A percentile compares a stretch with the other conserved stretches of the same genome.
phyloP scores from a whole-genome alignment of 164 flowering plant genomes.

The Hamamelis virginiana region DNA sequence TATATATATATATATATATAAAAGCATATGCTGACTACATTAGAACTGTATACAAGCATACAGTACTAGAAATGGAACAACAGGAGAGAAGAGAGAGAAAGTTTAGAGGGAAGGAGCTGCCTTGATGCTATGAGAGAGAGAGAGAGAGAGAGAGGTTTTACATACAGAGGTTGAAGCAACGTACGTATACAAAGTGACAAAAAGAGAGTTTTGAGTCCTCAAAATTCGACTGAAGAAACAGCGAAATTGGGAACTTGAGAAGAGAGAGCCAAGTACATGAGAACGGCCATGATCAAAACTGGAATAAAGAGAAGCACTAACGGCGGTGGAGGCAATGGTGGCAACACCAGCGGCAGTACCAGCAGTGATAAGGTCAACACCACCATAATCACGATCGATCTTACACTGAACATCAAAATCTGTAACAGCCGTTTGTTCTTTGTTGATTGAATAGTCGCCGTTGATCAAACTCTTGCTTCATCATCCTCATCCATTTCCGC shows the following conservation, averaged over 20 bases:
- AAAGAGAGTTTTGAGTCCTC: no score
- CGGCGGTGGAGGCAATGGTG: conserved; percentile 33
- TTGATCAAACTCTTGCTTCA: background rate
- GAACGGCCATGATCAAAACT: conserved; percentile 19
- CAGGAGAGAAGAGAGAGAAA: no score
- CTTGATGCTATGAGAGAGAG: no score
- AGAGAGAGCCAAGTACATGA: conserved; percentile 14
- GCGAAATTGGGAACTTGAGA: background rate
- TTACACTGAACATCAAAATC: conserved; percentile 10
- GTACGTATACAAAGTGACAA: no score
- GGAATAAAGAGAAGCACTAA: conserved; percentile 23
- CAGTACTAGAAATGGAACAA: no score
- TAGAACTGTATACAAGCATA: no score
- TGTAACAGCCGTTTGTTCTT: background rate
- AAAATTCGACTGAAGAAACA: no score
- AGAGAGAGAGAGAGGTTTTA: no score
- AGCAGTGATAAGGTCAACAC: conserved; percentile 13
- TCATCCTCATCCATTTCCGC: background rate
- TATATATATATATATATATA: no score
- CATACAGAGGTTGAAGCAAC: no score
- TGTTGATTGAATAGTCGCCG: background rate
- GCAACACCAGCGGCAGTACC: conserved; percentile 23
- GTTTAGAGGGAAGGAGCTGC: no score
- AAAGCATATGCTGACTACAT: no score
- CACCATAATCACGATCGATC: conserved; percentile 7